Conservation (phyloP, 2,329 filamentous ascomycete species). For the Juglanconis oblonga region DNA sequence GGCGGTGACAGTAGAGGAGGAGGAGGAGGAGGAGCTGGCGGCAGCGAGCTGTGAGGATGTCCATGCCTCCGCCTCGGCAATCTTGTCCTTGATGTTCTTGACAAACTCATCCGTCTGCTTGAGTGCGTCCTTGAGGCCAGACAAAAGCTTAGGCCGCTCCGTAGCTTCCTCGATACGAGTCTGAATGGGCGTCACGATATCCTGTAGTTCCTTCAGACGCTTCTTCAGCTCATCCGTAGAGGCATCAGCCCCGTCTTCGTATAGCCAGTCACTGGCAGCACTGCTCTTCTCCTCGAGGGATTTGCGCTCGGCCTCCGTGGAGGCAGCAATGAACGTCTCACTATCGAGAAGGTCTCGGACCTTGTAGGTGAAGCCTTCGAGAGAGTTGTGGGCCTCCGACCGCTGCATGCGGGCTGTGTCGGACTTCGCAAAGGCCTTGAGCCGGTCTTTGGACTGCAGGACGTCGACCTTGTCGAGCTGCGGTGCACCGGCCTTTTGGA, state of each 20-base stretch:
- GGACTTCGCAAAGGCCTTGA: conserved; percentile 81
- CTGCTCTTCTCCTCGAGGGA: conserved; percentile 66
- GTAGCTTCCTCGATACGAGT: conserved; percentile 70
- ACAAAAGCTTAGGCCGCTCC: conserved; percentile 68
- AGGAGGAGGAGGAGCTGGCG: conserved; percentile 45
- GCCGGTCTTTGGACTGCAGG: conserved; percentile 60
- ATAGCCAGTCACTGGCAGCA: conserved; percentile 83
- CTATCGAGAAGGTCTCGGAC: conserved; percentile 79
- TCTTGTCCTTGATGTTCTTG: conserved; percentile 65
- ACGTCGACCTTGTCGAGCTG: conserved; percentile 47
- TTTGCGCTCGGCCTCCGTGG: conserved; percentile 65
- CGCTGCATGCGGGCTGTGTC: conserved; percentile 73
- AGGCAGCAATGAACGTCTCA: conserved; percentile 68
- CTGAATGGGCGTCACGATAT: conserved; percentile 74
- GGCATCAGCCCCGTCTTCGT: conserved; percentile 78
- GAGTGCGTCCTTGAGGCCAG: conserved; percentile 66
- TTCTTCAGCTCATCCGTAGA: conserved; percentile 70
- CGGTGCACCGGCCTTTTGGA: conserved; percentile 50
- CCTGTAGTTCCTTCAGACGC: conserved; percentile 73
- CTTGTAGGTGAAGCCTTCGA: conserved; percentile 93
- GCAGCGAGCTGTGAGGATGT: conserved; percentile 52
- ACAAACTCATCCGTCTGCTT: conserved; percentile 70
- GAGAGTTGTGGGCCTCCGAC: conserved; percentile 84
- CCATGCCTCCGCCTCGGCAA: conserved; percentile 64
- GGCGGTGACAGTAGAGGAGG: conserved; percentile 37